Evolutionary conservation across 305 asterid species (phyloP), one percentile per base, ranked within the genome.

Genomic region (Solanum hybrid): DNA sequence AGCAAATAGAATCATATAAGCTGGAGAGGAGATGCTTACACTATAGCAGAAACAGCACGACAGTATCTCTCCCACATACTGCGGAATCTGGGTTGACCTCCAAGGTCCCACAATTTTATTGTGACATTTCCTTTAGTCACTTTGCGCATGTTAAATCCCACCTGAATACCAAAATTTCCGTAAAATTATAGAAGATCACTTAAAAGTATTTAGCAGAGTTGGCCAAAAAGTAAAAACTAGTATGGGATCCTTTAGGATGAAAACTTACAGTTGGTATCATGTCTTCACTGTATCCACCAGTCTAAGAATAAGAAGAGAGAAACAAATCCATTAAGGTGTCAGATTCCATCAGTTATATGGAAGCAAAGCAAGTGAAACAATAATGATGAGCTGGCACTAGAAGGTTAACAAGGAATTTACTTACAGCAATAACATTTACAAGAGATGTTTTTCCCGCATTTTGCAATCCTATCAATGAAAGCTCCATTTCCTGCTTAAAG

Each of bases 401-500:
- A 84, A 84, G 10, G 75, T 29, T 46, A 51, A 51, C 10, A 26
- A 86, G 60, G 56, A 72, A 76, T 90, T 75, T 69, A 94, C 99
- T 96, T 94, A 97, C 99, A 89, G 98, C 99, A 22, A 97, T 93
- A 91, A 97, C 99, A 90, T 97, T 97, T 86, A 97, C 99, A 88
- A 97, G 99, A 35, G 99, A 97, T 84, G 99, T 96, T 94, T 97
- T 97, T 89, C 99, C 99, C 27, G 99, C 99, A 90, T 97, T 97
- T 90, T 97, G 99, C 86, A 97, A 97, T 89, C 99, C 99, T 91
- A 97, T 97, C 87, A 97, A 93, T 91, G 99, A 97, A 89, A 97
- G 97, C 95, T 97, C 99, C 99, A 97, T 97, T 94, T 97, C 99
- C 94, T 97, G 99, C 98, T 97, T 97, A 95, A 97, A 97, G 91